Evolutionary conservation across 352 stramenopile species (phyloP), one percentile per base, ranked within the genome.

Genomic region (Phytophthora capsici): DNA sequence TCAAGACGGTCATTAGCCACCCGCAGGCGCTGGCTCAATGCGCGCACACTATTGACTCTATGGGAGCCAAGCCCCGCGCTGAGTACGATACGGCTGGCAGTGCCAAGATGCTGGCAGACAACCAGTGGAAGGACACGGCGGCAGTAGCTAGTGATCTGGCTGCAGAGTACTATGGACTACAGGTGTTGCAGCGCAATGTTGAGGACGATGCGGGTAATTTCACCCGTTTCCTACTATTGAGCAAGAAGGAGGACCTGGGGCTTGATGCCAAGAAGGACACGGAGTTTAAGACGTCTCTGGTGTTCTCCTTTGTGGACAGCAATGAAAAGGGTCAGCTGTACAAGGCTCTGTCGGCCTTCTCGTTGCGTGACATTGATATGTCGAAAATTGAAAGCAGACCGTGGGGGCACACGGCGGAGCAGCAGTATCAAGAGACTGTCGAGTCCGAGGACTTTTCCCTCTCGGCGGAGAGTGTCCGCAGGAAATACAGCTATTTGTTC

Each of bases 1-100:
- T 99, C 53, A 98, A 97, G 78, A 98, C 91, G 65, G 94, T 98
- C 40, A 98, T 98, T 61, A 98, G 89, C 58, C 96, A 99, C 78
- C 93, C 95, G 25, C 96, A 99, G 73, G 96, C 96, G 17, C 82
- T 99, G 54, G 96, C 96, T 49, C 96, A 99, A 77, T 99, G 95
- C 74, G 90, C 98, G 50, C 90, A 98, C 75, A 98, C 98, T 60
- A 91, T 99, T 44, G 78, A 92, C 25, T 77, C 80, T 34, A 83
- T 97, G 61, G 89, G 90, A 4, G 80, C 78, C 12, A 72, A 94
- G 46, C 78, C 78, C 12, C 89, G 91, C 1, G 80, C 90, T 3
- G 97, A 96, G 64, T 99, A 99, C 77, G 97, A 99, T 80, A 99
- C 97, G 17, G 97, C 97, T 5, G 96, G 97, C 37, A 98, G 87